A percentile compares a stretch with the other conserved stretches of the same genome.
phyloP scores from a whole-genome alignment of 805 yeast genomes.

The Saccharomycopsis microspora region DNA sequence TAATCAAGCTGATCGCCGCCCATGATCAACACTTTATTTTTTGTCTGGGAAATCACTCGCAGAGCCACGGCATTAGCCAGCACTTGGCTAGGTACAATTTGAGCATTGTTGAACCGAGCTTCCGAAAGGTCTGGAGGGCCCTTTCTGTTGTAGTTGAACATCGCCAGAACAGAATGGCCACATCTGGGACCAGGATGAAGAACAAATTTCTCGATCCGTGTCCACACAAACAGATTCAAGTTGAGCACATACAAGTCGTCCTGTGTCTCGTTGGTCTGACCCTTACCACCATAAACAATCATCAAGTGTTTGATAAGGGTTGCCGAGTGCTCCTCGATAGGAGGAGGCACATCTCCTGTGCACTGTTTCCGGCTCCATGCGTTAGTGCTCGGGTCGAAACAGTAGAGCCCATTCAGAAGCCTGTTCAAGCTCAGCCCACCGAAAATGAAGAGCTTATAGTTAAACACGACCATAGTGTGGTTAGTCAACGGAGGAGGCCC shows the following conservation, averaged over 20 bases:
- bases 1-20: constrained; percentile 85
- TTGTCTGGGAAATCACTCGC: constrained; percentile 16
- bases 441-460: constrained; percentile 70
- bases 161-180: constrained; percentile 79
- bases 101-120: constrained; percentile 7
- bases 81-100: constrained; percentile 3
- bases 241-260: constrained; percentile 66
- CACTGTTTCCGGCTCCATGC: constrained; percentile 60
- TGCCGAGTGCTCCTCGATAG: constrained; percentile 87
- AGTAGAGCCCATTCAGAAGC: constrained; percentile 67
- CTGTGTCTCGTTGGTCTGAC: constrained; percentile 56
- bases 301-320: constrained; percentile 66
- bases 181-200: constrained; percentile 70
- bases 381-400: constrained; percentile 57
- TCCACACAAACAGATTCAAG: constrained; percentile 63
- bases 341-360: constrained; percentile 49
- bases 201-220: constrained; percentile 32
- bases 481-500: constrained; percentile 79
- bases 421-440: constrained; percentile 82
- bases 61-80: constrained; percentile 13
- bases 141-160: constrained; percentile 28
- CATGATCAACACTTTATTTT: constrained; percentile 67
- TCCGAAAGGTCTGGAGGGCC: not conserved
- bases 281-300: constrained; percentile 86
- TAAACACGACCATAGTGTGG: constrained; percentile 78